phyloP scores from a whole-genome alignment of 306 rosid genomes.

The Gleditsia sinensis region DNA sequence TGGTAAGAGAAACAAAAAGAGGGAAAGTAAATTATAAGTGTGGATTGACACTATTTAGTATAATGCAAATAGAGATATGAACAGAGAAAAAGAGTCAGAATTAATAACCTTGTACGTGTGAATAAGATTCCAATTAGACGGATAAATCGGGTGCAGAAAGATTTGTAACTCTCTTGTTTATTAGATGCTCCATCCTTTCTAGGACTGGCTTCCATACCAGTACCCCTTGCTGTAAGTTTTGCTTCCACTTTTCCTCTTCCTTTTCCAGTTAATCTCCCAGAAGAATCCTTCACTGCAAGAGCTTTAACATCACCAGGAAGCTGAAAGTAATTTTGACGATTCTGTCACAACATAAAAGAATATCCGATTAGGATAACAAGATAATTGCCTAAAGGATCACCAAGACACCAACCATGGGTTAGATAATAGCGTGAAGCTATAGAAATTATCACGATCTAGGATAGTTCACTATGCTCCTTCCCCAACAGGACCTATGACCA shows the following conservation, averaged over 20 bases:
- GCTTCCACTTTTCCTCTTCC: conserved; percentile 70
- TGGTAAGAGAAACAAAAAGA: conserved; percentile 18
- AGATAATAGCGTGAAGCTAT: neutral
- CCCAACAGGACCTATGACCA: neutral
- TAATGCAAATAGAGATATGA: neutral
- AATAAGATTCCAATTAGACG: conserved; percentile 95
- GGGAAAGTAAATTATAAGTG: conserved; percentile 14
- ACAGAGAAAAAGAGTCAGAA: neutral
- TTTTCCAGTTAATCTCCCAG: conserved; percentile 55
- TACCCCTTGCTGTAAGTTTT: conserved; percentile 51
- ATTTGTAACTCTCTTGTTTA: conserved; percentile 55
- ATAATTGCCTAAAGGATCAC: neutral
- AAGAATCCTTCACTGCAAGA: conserved; percentile 58
- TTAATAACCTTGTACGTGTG: conserved; percentile 83
- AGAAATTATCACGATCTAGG: conserved; percentile 1
- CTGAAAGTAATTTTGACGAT: conserved; percentile 84
- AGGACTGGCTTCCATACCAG: conserved; percentile 41
- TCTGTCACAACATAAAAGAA: conserved; percentile 49
- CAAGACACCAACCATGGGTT: conserved; percentile 6
- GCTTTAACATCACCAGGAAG: conserved; percentile 63
- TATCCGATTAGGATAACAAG: conserved; percentile 1
- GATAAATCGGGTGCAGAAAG: conserved; percentile 72
- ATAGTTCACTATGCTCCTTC: conserved; percentile 11
- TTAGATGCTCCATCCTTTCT: conserved; percentile 53
- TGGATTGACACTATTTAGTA: conserved; percentile 1